Evolutionary conservation across 2,329 filamentous ascomycete species (phyloP).

Genomic region (Cordyceps fumosorosea): DNA sequence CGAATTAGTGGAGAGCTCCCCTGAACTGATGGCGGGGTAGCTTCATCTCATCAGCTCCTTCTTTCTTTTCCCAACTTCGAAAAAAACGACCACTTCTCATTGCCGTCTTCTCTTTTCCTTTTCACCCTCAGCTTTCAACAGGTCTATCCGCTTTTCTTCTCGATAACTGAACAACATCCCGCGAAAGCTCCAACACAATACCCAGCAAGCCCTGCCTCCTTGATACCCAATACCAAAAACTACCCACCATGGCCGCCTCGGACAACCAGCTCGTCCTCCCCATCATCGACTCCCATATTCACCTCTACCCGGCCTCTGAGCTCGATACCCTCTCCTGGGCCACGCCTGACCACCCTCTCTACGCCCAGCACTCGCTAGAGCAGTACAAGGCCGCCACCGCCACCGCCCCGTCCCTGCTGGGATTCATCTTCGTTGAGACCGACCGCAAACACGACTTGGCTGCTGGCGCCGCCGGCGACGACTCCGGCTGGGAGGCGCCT

Average conservation of each 20-base stretch:
- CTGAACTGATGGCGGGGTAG: slow-evolving; percentile 9
- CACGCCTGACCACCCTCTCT: slow-evolving; percentile 50
- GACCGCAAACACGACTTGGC: slow-evolving; percentile 61
- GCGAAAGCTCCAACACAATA: background rate
- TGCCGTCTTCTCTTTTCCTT: background rate
- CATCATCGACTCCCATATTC: slow-evolving; percentile 87
- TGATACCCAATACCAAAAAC: background rate
- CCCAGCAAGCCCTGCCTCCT: background rate
- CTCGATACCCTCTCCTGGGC: slow-evolving; percentile 64
- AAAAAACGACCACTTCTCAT: background rate
- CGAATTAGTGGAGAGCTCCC: slow-evolving; percentile 8
- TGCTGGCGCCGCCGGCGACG: slow-evolving; percentile 33
- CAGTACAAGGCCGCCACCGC: slow-evolving; percentile 51
- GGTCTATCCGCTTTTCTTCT: background rate
- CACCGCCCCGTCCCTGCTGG: slow-evolving; percentile 42
- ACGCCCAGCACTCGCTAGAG: slow-evolving; percentile 55
- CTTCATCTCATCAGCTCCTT: background rate
- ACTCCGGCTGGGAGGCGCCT: slow-evolving; percentile 58
- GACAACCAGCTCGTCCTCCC: slow-evolving; percentile 34
- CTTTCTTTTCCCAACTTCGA: background rate
- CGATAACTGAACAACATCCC: background rate
- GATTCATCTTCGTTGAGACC: slow-evolving; percentile 78
- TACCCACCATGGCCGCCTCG: background rate
- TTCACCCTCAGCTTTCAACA: background rate
- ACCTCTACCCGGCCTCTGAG: slow-evolving; percentile 71